These are phyloP conservation scores for Fusarium torreyae DNA, from an alignment of 2,329 filamentous ascomycete species.

Conservation along the genomic window DNA sequence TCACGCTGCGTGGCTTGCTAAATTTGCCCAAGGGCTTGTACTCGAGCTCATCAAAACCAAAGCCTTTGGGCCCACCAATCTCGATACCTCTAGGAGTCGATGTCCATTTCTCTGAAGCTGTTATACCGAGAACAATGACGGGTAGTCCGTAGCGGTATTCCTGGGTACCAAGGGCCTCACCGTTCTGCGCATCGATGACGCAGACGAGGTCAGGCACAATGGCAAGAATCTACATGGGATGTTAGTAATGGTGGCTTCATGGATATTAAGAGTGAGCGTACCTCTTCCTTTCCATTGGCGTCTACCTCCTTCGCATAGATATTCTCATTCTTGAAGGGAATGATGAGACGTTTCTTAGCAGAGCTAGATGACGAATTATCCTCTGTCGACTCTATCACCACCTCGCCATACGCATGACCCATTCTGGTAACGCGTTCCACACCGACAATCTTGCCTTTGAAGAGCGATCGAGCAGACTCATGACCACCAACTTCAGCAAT, in stretches of 20 bases:
- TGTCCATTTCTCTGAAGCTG: slow-evolving; percentile 69
- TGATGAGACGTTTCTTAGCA: slow-evolving; percentile 56
- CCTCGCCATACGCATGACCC: slow-evolving; percentile 60
- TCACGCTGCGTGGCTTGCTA: slow-evolving; percentile 67
- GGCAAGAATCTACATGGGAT: slow-evolving; percentile 47
- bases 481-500: slow-evolving; percentile 58
- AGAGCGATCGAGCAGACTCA: slow-evolving; percentile 43
- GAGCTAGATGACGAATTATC: not conserved
- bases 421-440: slow-evolving; percentile 61
- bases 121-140: slow-evolving; percentile 66
- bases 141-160: slow-evolving; percentile 54
- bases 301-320: slow-evolving; percentile 57
- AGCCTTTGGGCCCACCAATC: slow-evolving; percentile 60
- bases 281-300: slow-evolving; percentile 41
- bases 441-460: slow-evolving; percentile 49
- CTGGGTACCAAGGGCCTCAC: slow-evolving; percentile 56
- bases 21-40: slow-evolving; percentile 67
- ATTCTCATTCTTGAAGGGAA: slow-evolving; percentile 73
- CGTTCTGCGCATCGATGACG: slow-evolving; percentile 56
- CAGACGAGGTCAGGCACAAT: slow-evolving; percentile 60
- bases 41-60: slow-evolving; percentile 58
- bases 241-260: too few relatives aligned
- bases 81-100: slow-evolving; percentile 63
- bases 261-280: not conserved
- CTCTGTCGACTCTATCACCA: slow-evolving; percentile 57